These are phyloP conservation scores for Aspergillus sp. DNA, from an alignment of 2,329 filamentous ascomycete genomes.

Conservation along the genomic window DNA sequence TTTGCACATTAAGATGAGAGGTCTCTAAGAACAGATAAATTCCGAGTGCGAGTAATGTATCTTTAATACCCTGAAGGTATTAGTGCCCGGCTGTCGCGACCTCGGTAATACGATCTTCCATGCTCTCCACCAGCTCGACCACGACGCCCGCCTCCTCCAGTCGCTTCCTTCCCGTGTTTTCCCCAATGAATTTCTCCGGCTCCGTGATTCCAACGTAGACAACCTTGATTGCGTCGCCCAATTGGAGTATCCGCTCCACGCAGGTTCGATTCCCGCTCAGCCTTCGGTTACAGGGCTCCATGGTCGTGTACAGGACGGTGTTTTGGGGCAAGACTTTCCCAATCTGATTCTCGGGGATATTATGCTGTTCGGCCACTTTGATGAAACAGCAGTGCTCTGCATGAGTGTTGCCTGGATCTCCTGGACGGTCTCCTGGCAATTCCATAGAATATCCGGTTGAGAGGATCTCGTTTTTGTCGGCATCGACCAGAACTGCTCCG, in stretches of 20 bases:
- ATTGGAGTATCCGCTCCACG: slow-evolving; percentile 38
- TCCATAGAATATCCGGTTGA: slow-evolving; percentile 50
- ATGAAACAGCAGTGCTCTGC: slow-evolving; percentile 46
- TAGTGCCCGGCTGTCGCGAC: slow-evolving; percentile 15
- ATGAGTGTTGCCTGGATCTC: slow-evolving; percentile 46
- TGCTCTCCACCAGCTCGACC: slow-evolving; percentile 20
- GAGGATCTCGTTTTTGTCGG: slow-evolving; percentile 40
- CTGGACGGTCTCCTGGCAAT: slow-evolving; percentile 39
- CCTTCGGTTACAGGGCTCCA: slow-evolving; percentile 50
- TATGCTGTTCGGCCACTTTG: slow-evolving; percentile 44
- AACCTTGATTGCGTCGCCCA: slow-evolving; percentile 35
- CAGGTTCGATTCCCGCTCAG: slow-evolving; percentile 46
- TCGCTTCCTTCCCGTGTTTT: slow-evolving; percentile 32
- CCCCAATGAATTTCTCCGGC: slow-evolving; percentile 40
- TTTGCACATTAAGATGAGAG: too few relatives aligned
- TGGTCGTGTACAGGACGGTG: slow-evolving; percentile 49
- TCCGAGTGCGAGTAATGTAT: too few relatives aligned
- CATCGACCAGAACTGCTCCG: slow-evolving; percentile 46
- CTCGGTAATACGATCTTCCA: slow-evolving; percentile 22
- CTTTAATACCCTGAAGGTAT: too few relatives aligned
- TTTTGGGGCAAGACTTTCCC: slow-evolving; percentile 42
- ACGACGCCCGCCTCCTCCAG: slow-evolving; percentile 22
- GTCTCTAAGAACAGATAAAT: too few relatives aligned
- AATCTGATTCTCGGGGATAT: slow-evolving; percentile 40
- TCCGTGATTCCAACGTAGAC: slow-evolving; percentile 46